phyloP scores from a whole-genome alignment of 345 rosid species.

The Lepidium africanum region DNA sequence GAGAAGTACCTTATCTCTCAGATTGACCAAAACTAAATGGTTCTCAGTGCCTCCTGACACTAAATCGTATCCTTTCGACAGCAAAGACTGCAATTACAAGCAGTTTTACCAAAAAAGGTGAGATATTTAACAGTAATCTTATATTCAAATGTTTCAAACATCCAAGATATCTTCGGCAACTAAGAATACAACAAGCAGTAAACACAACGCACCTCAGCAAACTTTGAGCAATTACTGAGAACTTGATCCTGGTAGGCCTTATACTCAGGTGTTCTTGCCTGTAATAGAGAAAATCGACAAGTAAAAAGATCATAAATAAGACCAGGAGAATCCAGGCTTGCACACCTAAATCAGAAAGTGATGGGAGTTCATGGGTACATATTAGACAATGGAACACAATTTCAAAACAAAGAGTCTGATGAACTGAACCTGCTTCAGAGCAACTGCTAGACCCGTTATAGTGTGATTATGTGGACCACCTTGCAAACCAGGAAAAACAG shows the following conservation, averaged over 20 bases:
- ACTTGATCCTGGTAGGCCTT: conserved; percentile 92
- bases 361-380: not conserved
- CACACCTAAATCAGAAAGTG: not conserved
- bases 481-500: conserved; percentile 95
- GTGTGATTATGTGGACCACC: conserved; percentile 99
- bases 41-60: conserved; percentile 97
- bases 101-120: not conserved
- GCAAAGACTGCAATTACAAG: conserved; percentile 52
- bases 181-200: not conserved
- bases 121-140: not conserved
- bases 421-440: conserved; percentile 67
- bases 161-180: not conserved
- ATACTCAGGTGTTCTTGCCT: conserved; percentile 81
- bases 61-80: conserved; percentile 68
- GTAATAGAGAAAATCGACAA: conserved; percentile 2
- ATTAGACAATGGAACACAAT: not conserved
- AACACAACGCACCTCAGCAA: conserved; percentile 53
- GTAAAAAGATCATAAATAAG: conserved; percentile 7
- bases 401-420: not conserved
- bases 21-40: conserved; percentile 86
- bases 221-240: conserved; percentile 61
- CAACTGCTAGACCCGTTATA: conserved; percentile 84
- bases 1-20: conserved; percentile 61
- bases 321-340: not conserved
- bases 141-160: not conserved